Evolutionary conservation across 306 rosid genomes (phyloP).

Genomic region (Styphnolobium japonicum): DNA sequence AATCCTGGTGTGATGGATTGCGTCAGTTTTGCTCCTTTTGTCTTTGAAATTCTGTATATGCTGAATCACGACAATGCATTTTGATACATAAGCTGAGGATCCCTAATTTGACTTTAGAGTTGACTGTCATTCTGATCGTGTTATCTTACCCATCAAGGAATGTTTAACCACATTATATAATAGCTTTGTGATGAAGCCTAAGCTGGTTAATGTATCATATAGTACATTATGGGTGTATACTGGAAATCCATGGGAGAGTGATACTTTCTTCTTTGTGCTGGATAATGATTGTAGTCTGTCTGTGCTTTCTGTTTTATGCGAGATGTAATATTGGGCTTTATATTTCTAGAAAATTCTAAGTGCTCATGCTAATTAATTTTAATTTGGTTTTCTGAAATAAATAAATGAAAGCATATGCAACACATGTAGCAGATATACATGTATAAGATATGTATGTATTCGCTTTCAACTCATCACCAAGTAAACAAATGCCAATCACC

Average conservation of each 20-base stretch:
- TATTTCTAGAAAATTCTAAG: not conserved
- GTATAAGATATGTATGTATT: not conserved
- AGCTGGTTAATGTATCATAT: not conserved
- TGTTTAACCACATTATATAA: constrained; percentile 25
- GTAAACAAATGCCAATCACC: not conserved
- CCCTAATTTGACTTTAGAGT: constrained; percentile 49
- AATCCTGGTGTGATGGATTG: constrained; percentile 29
- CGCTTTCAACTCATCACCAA: not conserved
- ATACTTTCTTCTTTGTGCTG: constrained; percentile 16
- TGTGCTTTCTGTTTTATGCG: constrained; percentile 14
- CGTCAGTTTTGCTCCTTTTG: constrained; percentile 25
- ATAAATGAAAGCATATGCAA: not conserved
- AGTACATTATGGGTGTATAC: constrained; percentile 13
- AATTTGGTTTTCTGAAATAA: not conserved
- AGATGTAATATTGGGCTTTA: not conserved
- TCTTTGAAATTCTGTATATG: constrained; percentile 27
- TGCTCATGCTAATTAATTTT: not conserved
- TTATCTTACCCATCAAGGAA: constrained; percentile 25
- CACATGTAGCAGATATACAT: not conserved
- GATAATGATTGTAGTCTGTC: constrained; percentile 9
- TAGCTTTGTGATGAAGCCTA: constrained; percentile 22
- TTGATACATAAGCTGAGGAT: constrained; percentile 29
- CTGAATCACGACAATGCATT: constrained; percentile 27
- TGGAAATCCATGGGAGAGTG: constrained; percentile 6
- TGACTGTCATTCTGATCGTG: constrained; percentile 13